phyloP scores from a whole-genome alignment of 495 filamentous ascomycete species.

The Penicillium dipodomyicola region DNA sequence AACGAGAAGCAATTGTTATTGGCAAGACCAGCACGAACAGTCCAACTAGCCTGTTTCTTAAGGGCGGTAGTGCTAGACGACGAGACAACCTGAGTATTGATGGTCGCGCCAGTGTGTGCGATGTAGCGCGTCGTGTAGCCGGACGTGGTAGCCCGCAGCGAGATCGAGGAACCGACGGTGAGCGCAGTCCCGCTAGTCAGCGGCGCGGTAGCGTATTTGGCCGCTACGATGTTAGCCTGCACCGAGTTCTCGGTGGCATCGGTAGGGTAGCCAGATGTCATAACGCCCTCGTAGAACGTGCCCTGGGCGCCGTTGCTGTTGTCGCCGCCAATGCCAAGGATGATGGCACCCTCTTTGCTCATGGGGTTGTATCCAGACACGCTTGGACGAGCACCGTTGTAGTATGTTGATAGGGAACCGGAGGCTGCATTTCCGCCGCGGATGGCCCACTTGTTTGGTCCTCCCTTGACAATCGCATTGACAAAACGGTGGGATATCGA shows the following conservation, averaged over 20 bases:
- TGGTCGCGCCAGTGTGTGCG: conserved; percentile 45
- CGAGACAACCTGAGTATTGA: conserved; percentile 52
- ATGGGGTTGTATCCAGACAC: conserved; percentile 56
- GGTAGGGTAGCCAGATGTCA: conserved; percentile 58
- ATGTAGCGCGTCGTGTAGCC: conserved; percentile 51
- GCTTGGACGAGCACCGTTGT: conserved; percentile 49
- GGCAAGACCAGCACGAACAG: conserved; percentile 49
- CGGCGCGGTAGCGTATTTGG: conserved; percentile 48
- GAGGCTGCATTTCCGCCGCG: conserved; percentile 53
- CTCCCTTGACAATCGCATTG: conserved; percentile 52
- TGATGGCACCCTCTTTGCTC: conserved; percentile 59
- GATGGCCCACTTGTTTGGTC: conserved; percentile 52
- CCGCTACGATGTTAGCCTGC: conserved; percentile 58
- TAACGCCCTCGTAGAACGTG: conserved; percentile 61
- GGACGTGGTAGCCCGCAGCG: conserved; percentile 49
- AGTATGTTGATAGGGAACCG: conserved; percentile 54
- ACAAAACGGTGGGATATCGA: conserved; percentile 51
- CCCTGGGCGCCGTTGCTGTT: conserved; percentile 56
- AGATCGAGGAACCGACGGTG: conserved; percentile 49
- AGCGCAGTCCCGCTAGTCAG: conserved; percentile 49
- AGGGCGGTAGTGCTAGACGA: conserved; percentile 48
- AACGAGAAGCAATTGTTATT: conserved; percentile 56
- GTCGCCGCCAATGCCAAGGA: conserved; percentile 58
- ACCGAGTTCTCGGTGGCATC: conserved; percentile 54
- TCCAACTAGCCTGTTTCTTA: conserved; percentile 54